phyloP scores from a whole-genome alignment of 176 grass and related monocot genomes.

The Avena eriantha region DNA sequence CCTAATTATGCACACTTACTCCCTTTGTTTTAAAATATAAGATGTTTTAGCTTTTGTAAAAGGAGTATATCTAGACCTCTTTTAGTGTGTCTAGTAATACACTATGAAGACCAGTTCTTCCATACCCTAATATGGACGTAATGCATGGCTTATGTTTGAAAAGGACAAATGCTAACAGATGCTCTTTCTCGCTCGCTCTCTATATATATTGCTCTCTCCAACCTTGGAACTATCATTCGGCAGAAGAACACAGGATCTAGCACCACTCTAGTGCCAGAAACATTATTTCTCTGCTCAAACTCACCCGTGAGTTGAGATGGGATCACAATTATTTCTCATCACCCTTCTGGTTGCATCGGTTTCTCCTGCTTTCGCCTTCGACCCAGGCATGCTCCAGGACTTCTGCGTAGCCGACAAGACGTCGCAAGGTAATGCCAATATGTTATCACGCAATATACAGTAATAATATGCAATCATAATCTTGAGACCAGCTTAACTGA shows the following conservation, averaged over 20 bases:
- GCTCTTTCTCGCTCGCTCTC: background rate
- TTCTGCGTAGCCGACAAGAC: slow-evolving; percentile 68
- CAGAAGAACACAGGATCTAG: background rate
- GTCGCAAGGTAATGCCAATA: background rate
- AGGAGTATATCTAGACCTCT: no score
- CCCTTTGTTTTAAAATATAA: no score
- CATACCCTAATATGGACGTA: background rate
- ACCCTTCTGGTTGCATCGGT: background rate
- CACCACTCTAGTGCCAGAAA: background rate
- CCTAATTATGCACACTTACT: background rate
- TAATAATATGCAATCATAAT: background rate
- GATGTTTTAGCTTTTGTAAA: no score
- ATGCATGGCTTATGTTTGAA: background rate
- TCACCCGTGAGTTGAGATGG: background rate
- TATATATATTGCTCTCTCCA: no score
- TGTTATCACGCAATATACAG: background rate
- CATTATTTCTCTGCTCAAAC: background rate
- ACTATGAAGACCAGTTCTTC: background rate
- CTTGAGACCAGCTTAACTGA: background rate
- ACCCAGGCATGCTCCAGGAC: slow-evolving; percentile 69
- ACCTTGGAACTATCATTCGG: background rate
- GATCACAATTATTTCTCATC: background rate
- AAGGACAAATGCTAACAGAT: background rate
- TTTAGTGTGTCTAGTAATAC: no score
- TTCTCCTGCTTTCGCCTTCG: background rate